Evolutionary conservation across 2,329 filamentous ascomycete species (phyloP), one percentile per base, ranked within the genome.

Genomic region (Pseudogymnoascus sp.): DNA sequence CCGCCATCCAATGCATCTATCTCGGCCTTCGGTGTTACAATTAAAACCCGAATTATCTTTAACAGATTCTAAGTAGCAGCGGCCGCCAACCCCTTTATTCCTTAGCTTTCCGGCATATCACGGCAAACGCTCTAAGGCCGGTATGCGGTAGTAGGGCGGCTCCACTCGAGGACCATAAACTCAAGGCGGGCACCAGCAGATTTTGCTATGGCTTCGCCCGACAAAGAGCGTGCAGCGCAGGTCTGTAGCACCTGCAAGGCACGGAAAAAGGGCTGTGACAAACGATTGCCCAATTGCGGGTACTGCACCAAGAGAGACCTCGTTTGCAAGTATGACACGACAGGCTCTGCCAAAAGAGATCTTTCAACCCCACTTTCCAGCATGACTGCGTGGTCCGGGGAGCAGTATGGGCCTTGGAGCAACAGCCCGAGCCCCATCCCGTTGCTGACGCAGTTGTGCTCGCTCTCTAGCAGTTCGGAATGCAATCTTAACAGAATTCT

Each of bases 241-340:
- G 50, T 59, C 23, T 59, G 50, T 59, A 59, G 50, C 21, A 25
- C 34, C 21, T 59, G 50, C 18, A 59, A 59, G 21, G 50, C 50
- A n/a, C n/a, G 50, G 16, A 59, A 59, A 25, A 59, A 59, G 21
- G 21, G 50, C 14, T 59, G 50, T 25, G 50, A 59, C 21, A 59
- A 59, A 25, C 34, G 23, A 31, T 25, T 59, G 50, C 50, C 50
- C 23, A 28, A n/a, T 10, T 59, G 50, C 21, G 34, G n/a, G 8
- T 59, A 59, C 50, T 59, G 50, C 50, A 14, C 34, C 21, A 59
- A 59, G 50, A 23, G 50, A n/a, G 50, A 31, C 50, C 34, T 59
- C 21, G 34, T 59, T 25, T 59, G 50, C 21, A 59, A 34, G 31
- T 34, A 34, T 34, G 31, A 34, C 31, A 34, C 31, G 31, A 34